These are phyloP conservation scores for Trichoderma simmonsii DNA, from an alignment of 2,329 filamentous ascomycete species.

Conservation along the genomic window DNA sequence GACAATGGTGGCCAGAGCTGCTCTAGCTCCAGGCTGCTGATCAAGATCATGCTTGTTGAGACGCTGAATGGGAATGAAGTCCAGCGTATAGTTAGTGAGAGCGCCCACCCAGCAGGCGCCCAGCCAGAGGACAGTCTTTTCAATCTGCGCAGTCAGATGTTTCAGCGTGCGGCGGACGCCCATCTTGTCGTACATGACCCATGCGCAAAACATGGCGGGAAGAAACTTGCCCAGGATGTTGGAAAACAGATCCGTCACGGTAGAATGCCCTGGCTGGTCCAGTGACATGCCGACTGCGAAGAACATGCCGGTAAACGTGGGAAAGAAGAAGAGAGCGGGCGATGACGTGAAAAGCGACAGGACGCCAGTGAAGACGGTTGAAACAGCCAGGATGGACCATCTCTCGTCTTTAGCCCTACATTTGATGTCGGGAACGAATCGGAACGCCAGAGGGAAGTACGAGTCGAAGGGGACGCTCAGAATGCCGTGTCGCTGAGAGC, in stretches of 20 bases:
- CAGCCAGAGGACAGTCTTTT: conserved; percentile 88
- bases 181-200: conserved; percentile 84
- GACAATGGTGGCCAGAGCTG: conserved; percentile 76
- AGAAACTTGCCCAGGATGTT: conserved; percentile 77
- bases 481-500: conserved; percentile 69
- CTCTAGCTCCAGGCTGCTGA: conserved; percentile 83
- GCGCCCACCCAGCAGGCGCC: conserved; percentile 88
- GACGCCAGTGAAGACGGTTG: conserved; percentile 71
- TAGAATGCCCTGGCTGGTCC: conserved; percentile 70
- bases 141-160: conserved; percentile 76
- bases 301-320: conserved; percentile 77
- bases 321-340: conserved; percentile 79
- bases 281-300: conserved; percentile 87
- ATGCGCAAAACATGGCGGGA: conserved; percentile 81
- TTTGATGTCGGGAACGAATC: conserved; percentile 64
- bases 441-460: conserved; percentile 84
- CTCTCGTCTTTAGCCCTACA: conserved; percentile 73
- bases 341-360: conserved; percentile 80
- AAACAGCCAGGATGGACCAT: conserved; percentile 81
- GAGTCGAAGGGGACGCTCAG: conserved; percentile 76
- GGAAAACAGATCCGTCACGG: conserved; percentile 70
- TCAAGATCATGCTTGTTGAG: conserved; percentile 87
- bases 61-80: conserved; percentile 87
- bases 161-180: conserved; percentile 67
- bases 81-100: conserved; percentile 92